Base-by-base conservation (phyloP, 169 alveolate species). In the Neospora caninum region DNA sequence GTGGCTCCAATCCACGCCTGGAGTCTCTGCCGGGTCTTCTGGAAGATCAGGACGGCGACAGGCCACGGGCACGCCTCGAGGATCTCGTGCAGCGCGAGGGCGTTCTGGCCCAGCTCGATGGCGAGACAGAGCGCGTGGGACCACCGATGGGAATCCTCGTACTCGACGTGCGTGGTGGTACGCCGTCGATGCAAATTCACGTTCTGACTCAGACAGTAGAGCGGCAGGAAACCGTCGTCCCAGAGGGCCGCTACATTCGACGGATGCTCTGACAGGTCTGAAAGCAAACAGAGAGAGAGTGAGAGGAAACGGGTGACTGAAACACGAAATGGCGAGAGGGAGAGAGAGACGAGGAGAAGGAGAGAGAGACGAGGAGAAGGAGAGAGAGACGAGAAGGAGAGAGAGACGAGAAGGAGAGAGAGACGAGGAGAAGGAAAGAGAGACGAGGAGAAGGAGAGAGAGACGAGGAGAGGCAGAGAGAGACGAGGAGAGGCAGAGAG, bases 41-140 rank as follows among this genome's bases (percentile, higher is more conserved):
- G 53, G 36, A 82, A 36, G 38, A 82, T 29, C 54, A 43, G 39
- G 31, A 82, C 67, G n/a, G 64, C 67, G 39, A 43, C 67, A 29
- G 36, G 67, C 88, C 88, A 82, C 39, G 53, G 88, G 45, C 34
- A 36, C 25, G 67, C 53, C 64, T 22, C 88, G 39, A 43, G 67
- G 67, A 82, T 27, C 31, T 82, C 88, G 64, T 38, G 67, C 38
- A 82, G 88, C 22, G 64, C 88, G 25, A 43, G 64, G 6, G 88
- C 88, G 88, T 82, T 82, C 88, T 82, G 88, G 64, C 88, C 88
- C 53, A 82, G 53, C n/a, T 82, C 88, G 25, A 82, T 82, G 39
- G 88, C 34, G 25, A 82, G 64, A 43, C 88, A 82, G 67, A 82
- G 67, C 67, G 88, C 2, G 41, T 82, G 88, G 39, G 88, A 31